These are phyloP conservation scores for Paramecium primaurelia DNA, from an alignment of 73 alveolate species.

Conservation along the genomic window DNA sequence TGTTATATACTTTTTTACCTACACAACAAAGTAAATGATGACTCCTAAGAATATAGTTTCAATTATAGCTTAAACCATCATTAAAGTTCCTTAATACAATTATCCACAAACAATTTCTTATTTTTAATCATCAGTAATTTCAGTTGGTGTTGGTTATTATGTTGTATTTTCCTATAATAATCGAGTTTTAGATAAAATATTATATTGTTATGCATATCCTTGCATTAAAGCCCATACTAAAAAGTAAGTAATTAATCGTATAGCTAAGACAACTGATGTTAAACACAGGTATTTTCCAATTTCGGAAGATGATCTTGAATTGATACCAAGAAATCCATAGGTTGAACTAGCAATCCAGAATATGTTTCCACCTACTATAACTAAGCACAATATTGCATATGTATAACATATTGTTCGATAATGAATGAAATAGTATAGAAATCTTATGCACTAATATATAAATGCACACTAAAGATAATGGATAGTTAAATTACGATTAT, in stretches of 20 bases:
- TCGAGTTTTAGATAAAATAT: not conserved
- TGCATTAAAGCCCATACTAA: constrained; percentile 34
- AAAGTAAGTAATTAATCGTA: not conserved
- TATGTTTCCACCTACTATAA: constrained; percentile 3
- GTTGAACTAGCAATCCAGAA: constrained; percentile 23
- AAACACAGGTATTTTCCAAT: constrained; percentile 2
- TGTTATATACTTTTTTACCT: not conserved
- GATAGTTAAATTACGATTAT: not conserved
- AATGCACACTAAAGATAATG: constrained; percentile 15
- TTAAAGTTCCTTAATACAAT: not conserved
- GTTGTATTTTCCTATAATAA: not conserved
- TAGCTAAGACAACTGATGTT: not conserved
- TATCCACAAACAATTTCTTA: not conserved
- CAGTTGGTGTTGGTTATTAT: not conserved
- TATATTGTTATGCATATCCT: constrained; percentile 36
- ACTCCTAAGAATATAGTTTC: constrained; percentile 23
- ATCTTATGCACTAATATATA: not conserved
- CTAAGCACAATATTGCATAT: constrained; percentile 27
- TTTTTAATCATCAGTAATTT: not conserved
- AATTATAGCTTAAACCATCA: constrained; percentile 32
- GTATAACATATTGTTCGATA: not conserved
- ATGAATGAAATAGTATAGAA: constrained; percentile 1
- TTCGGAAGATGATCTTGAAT: not conserved
- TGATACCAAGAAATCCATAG: constrained; percentile 19
- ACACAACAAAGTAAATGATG: not conserved